These are phyloP conservation scores for Silene conica DNA, from an alignment of 148 eudicot genomes.

Conservation along the genomic window DNA sequence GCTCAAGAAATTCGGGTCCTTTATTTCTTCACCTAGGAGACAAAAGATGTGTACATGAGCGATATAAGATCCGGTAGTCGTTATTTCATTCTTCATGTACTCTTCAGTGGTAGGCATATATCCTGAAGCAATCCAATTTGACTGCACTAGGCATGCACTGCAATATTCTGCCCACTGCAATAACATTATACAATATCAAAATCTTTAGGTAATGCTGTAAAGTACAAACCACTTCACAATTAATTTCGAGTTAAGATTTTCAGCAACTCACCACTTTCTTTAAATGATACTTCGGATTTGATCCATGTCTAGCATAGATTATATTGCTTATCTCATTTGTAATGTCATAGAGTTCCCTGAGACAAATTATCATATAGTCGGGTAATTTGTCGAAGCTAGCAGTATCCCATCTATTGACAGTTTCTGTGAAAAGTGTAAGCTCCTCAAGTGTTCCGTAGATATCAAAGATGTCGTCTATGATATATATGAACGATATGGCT, in stretches of 20 bases:
- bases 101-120: slow-evolving; percentile 41
- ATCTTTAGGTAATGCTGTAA: too few species aligned
- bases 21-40: slow-evolving; percentile 40
- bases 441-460: slow-evolving; percentile 41
- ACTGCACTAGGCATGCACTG: slow-evolving; percentile 54
- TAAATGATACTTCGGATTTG: too few species aligned
- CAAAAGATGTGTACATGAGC: slow-evolving; percentile 37
- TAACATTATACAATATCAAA: not conserved
- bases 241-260: too few species aligned
- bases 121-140: slow-evolving; percentile 47
- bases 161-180: slow-evolving; percentile 56
- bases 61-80: slow-evolving; percentile 48
- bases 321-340: slow-evolving; percentile 37
- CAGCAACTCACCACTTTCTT: too few species aligned
- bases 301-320: slow-evolving; percentile 35
- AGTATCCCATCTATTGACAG: slow-evolving; percentile 51
- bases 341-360: slow-evolving; percentile 38
- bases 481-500: slow-evolving; percentile 27
- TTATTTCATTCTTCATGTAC: slow-evolving; percentile 45
- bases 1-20: slow-evolving; percentile 9
- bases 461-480: slow-evolving; percentile 57
- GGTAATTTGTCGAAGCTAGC: slow-evolving; percentile 28
- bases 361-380: slow-evolving; percentile 43
- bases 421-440: slow-evolving; percentile 44
- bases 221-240: too few species aligned